These are phyloP conservation scores for Remersonia thermophila DNA, from an alignment of 2,329 filamentous ascomycete species.

Conservation along the genomic window DNA sequence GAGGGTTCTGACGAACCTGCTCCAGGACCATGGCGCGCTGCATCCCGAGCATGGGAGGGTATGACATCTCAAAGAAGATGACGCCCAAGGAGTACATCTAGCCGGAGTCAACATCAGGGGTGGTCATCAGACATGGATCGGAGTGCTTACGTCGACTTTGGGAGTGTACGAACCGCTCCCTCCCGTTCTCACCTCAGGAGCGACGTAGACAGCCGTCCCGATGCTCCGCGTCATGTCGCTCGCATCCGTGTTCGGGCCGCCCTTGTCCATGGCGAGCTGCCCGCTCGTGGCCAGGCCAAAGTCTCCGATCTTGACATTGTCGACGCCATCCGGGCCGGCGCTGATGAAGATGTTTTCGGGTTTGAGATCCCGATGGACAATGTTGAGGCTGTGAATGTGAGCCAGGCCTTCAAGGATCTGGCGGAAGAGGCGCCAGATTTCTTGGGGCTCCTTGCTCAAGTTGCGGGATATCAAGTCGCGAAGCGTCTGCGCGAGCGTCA, in stretches of 20 bases:
- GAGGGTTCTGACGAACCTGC: slow-evolving; percentile 53
- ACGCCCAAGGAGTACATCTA: slow-evolving; percentile 93
- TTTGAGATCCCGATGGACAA: slow-evolving; percentile 92
- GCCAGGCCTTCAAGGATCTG: slow-evolving; percentile 82
- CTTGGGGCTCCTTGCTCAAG: slow-evolving; percentile 59
- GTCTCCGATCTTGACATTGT: slow-evolving; percentile 91
- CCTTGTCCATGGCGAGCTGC: slow-evolving; percentile 55
- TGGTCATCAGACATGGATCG: background rate
- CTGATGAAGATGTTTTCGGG: slow-evolving; percentile 93
- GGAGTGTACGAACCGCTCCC: slow-evolving; percentile 70
- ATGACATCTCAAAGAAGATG: slow-evolving; percentile 98
- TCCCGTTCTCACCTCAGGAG: slow-evolving; percentile 74
- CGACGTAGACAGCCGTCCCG: slow-evolving; percentile 80
- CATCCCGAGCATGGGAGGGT: slow-evolving; percentile 49
- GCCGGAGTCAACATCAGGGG: slow-evolving; percentile 5
- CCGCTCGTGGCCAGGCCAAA: slow-evolving; percentile 90
- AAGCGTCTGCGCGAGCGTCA: slow-evolving; percentile 44
- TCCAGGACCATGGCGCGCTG: slow-evolving; percentile 53
- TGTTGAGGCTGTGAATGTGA: slow-evolving; percentile 80
- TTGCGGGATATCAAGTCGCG: slow-evolving; percentile 73
- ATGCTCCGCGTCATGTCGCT: slow-evolving; percentile 59
- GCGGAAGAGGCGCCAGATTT: slow-evolving; percentile 81
- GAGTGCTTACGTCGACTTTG: slow-evolving; percentile 67
- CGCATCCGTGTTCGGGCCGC: slow-evolving; percentile 29
- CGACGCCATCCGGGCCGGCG: slow-evolving; percentile 54